These are phyloP conservation scores for Tolypocladium paradoxum DNA, from an alignment of 2,329 filamentous ascomycete genomes.

Conservation along the genomic window DNA sequence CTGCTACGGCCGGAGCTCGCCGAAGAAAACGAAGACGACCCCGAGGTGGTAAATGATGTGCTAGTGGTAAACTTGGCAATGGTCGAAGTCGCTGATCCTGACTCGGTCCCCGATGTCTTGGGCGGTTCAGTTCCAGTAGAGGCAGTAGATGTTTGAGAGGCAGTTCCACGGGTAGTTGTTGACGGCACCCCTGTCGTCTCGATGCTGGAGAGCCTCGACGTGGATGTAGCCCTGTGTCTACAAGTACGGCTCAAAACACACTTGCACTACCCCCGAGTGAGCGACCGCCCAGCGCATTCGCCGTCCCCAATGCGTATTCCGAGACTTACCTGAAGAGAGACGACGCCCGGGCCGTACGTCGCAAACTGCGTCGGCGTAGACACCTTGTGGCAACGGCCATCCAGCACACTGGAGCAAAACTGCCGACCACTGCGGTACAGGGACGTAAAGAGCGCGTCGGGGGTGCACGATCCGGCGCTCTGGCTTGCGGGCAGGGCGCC, in stretches of 20 bases:
- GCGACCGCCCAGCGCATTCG: not conserved
- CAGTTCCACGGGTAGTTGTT: no score
- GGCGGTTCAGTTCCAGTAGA: not conserved
- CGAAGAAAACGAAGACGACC: no score
- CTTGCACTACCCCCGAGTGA: constrained; percentile 10
- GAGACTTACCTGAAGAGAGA: constrained; percentile 20
- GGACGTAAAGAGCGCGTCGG: constrained; percentile 19
- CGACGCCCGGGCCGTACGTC: constrained; percentile 14
- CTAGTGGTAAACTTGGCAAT: not conserved
- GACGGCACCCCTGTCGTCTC: not conserved
- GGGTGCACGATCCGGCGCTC: constrained; percentile 9
- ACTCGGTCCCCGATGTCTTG: not conserved
- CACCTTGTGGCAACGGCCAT: constrained; percentile 7
- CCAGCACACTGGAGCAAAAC: constrained; percentile 20
- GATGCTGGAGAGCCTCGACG: no score
- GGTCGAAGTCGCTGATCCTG: not conserved
- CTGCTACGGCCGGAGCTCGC: not conserved
- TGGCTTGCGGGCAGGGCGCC: constrained; percentile 4
- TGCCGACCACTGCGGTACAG: constrained; percentile 12
- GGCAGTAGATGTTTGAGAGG: not conserved
- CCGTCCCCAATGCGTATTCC: not conserved
- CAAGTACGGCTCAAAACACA: constrained; percentile 12
- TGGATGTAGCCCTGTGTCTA: no score
- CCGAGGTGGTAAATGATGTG: not conserved
- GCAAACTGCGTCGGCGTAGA: constrained; percentile 17